These are phyloP conservation scores for Pythium periplocum DNA, from an alignment of 352 stramenopile species.

Conservation along the genomic window DNA sequence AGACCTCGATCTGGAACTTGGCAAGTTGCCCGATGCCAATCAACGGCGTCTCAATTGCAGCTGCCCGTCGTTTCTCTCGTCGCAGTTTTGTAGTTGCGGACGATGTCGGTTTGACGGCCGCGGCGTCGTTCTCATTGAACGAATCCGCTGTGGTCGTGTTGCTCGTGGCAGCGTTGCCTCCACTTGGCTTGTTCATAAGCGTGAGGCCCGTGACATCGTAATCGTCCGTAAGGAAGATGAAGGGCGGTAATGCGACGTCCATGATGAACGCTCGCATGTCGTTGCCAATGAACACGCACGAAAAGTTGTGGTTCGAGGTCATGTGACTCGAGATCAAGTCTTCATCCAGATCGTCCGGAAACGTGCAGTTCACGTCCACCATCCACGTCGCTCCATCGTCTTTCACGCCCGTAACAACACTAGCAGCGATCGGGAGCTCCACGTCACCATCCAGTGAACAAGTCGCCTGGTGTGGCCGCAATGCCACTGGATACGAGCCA, in stretches of 20 bases:
- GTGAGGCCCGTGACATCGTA: conserved; percentile 14
- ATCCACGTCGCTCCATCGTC: conserved; percentile 7
- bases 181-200: conserved; percentile 16
- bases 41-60: conserved; percentile 10
- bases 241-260: conserved; percentile 9
- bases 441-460: conserved; percentile 11
- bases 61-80: not conserved
- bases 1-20: conserved; percentile 15
- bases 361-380: conserved; percentile 11
- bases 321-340: conserved; percentile 2
- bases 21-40: conserved; percentile 15
- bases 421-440: conserved; percentile 11
- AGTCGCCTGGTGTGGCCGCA: not conserved
- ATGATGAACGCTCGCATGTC: conserved; percentile 4
- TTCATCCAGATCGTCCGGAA: conserved; percentile 13
- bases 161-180: not conserved
- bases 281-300: conserved; percentile 4
- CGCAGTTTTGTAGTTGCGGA: too few relatives aligned
- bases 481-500: too few relatives aligned
- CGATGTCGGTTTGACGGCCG: not conserved
- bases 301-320: not conserved
- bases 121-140: not conserved
- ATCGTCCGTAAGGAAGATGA: conserved; percentile 11
- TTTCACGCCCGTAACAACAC: conserved; percentile 3
- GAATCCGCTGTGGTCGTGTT: conserved; percentile 1